Conservation (phyloP, 2,329 filamentous ascomycete genomes). For the Aspergillus ustus region DNA sequence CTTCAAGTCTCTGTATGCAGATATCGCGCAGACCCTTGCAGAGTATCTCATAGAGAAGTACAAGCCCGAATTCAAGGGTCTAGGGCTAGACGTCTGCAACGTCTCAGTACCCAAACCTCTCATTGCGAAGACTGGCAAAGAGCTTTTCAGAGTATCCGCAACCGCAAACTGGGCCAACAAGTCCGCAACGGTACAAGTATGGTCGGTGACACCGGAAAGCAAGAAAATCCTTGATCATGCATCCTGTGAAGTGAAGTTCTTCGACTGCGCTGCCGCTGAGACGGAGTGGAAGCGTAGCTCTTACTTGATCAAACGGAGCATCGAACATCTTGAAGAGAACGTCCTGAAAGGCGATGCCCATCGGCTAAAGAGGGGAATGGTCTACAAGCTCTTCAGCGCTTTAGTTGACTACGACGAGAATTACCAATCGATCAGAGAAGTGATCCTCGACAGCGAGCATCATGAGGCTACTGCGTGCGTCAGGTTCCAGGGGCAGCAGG, state of each 20-base stretch:
- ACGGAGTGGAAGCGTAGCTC: conserved; percentile 37
- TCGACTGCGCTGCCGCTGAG: conserved; percentile 31
- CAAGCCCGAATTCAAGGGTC: conserved; percentile 36
- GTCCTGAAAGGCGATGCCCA: conserved; percentile 70
- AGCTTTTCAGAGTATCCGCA: conserved; percentile 44
- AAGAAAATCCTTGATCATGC: conserved; percentile 45
- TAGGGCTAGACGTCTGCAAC: conserved; percentile 40
- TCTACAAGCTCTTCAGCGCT: conserved; percentile 73
- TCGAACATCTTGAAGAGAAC: conserved; percentile 62
- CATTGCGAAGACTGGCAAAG: conserved; percentile 54
- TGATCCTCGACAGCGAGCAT: conserved; percentile 60
- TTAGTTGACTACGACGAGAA: conserved; percentile 62
- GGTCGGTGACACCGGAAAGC: conserved; percentile 43
- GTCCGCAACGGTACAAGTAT: conserved; percentile 37
- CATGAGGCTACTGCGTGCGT: conserved; percentile 61
- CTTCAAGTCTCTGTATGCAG: conserved; percentile 39
- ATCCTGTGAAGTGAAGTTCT: conserved; percentile 40
- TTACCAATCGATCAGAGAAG: conserved; percentile 63
- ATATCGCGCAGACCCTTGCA: conserved; percentile 43
- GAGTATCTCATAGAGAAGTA: conserved; percentile 40
- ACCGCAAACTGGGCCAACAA: conserved; percentile 41
- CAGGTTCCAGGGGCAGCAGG: conserved; percentile 59
- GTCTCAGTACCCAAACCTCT: conserved; percentile 56
- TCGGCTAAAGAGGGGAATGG: conserved; percentile 74
- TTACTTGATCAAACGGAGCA: conserved; percentile 66